Conservation (phyloP, 371 early-diverging fungal genomes). For the Actinomucor elegans region DNA sequence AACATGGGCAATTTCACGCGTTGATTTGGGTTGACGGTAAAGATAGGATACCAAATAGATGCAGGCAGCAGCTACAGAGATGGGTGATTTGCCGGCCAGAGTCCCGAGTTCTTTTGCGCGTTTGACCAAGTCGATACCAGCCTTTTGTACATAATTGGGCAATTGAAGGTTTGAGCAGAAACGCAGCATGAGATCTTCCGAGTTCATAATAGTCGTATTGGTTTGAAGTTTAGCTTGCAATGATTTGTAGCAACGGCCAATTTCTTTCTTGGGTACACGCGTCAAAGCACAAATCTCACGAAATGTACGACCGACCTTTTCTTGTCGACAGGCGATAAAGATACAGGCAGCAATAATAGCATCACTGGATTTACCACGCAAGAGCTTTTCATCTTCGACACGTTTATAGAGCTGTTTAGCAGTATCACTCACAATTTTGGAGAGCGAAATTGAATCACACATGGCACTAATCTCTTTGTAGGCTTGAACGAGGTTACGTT, state of each 20-base stretch:
- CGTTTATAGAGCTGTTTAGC: conserved; percentile 96
- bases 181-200: conserved; percentile 81
- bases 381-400: conserved; percentile 82
- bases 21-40: conserved; percentile 57
- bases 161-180: conserved; percentile 82
- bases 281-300: conserved; percentile 96
- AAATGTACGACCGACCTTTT: conserved; percentile 92
- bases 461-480: conserved; percentile 91
- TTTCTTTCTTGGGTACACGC: conserved; percentile 88
- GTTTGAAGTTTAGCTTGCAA: conserved; percentile 68
- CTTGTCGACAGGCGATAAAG: conserved; percentile 93
- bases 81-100: conserved; percentile 89
- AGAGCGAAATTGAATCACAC: conserved; percentile 86
- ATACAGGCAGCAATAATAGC: conserved; percentile 96
- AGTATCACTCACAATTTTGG: conserved; percentile 84
- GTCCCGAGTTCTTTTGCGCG: conserved; percentile 76
- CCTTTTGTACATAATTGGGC: conserved; percentile 67
- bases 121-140: conserved; percentile 68
- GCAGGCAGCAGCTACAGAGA: conserved; percentile 88
- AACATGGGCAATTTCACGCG: conserved; percentile 76
- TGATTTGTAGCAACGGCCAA: conserved; percentile 84
- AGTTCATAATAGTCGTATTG: conserved; percentile 63
- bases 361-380: conserved; percentile 87
- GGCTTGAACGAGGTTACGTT: conserved; percentile 82
- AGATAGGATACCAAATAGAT: conserved; percentile 83